phyloP scores from a whole-genome alignment of 441 rosid genomes.

The Isatis lusitanica region DNA sequence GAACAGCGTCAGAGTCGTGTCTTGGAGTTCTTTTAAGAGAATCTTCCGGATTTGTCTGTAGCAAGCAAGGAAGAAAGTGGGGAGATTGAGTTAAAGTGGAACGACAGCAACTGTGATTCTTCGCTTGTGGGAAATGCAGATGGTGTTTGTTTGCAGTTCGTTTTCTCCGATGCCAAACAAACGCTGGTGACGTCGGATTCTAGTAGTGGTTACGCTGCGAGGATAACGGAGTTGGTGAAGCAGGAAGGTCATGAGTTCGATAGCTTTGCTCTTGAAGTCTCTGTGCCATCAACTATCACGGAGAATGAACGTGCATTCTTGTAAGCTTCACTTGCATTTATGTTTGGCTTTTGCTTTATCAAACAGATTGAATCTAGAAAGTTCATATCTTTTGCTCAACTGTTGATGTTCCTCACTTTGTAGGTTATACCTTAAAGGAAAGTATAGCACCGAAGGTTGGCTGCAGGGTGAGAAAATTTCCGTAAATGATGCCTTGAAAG shows the following conservation, averaged over 20 bases:
- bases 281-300: slow-evolving; percentile 50
- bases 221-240: slow-evolving; percentile 58
- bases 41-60: slow-evolving; percentile 53
- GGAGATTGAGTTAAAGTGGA: slow-evolving; percentile 49
- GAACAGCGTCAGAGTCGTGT: slow-evolving; percentile 58
- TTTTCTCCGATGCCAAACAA: slow-evolving; percentile 43
- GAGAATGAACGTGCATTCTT: slow-evolving; percentile 57
- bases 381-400: not conserved
- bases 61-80: slow-evolving; percentile 47
- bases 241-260: slow-evolving; percentile 62
- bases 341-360: not conserved
- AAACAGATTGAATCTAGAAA: not conserved
- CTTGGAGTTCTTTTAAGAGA: slow-evolving; percentile 58
- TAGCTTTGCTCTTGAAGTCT: slow-evolving; percentile 76
- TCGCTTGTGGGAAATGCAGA: slow-evolving; percentile 31
- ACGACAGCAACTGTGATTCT: slow-evolving; percentile 39
- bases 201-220: slow-evolving; percentile 46
- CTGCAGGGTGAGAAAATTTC: slow-evolving; percentile 50
- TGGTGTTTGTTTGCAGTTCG: slow-evolving; percentile 61
- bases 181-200: slow-evolving; percentile 40
- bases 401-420: slow-evolving; percentile 25
- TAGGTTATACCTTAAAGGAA: slow-evolving; percentile 65
- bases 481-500: slow-evolving; percentile 76
- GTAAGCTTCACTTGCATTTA: slow-evolving; percentile 45
- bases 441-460: slow-evolving; percentile 61